Evolutionary conservation across 139 green algal genomes (phyloP), one percentile per base, ranked within the genome.

Genomic region (Bryopsis sp.): DNA sequence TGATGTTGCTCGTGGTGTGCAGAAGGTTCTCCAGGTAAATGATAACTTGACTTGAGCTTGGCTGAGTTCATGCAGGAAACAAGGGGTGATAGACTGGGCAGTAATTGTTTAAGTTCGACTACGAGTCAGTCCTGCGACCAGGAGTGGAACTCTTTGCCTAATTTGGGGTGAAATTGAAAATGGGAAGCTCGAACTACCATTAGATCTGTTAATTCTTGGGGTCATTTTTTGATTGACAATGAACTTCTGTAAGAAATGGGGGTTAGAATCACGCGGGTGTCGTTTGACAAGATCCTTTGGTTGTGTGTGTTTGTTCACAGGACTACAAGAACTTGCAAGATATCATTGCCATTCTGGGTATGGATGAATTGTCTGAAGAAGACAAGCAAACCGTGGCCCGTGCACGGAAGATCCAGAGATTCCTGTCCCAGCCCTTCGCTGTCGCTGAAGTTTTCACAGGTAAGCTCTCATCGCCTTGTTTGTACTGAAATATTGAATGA

Each of bases 301-400:
- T 59, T 0, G 34, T 32, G 8, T 70, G 69, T 71, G 43, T 19
- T 54, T 26, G 11, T 54, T 19, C 11, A 26, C 43, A 92, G 81
- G 86, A 92, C 83, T 96, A 96, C 89, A 95, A 95, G 83, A 95
- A 95, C 83, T 67, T 96, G 86, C 85, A 83, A 86, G 94, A 99
- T 80, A 99, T 99, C 84, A 99, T 99, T 85, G 94, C 95, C 77
- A 99, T 99, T 83, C 85, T 99, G 72, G 95, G 95, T 58, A 99
- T 99, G 95, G 95, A 99, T 76, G 95, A 99, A 88, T 85, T 99
- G 74, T 89, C 72, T 39, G 95, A 99, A 80, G 95, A 99, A 77
- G 95, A 99, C 85, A 99, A 99, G 85, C 78, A 98, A 62, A 96
- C 88, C 3, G 95, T 99, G 36, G 89, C 95, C 0, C 91, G 95